Base-by-base conservation (phyloP, 169 alveolate genomes). In the Perkinsus marinus region DNA sequence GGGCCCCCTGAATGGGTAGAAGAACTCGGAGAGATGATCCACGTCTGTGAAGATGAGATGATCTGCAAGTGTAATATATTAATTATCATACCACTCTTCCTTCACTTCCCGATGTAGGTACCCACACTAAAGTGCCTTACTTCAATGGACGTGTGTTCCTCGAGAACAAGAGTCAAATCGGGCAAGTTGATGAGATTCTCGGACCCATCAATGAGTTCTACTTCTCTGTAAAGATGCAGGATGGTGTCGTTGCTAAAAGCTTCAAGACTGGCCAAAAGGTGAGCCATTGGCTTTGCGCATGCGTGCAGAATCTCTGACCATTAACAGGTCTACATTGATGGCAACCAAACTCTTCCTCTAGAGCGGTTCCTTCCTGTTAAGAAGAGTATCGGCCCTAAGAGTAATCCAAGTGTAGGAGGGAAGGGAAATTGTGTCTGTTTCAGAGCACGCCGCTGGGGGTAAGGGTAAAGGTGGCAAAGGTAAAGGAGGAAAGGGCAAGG, bases 111-210 rank as follows among this genome's bases (percentile, higher is more conserved):
- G 46, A 10, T 94, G 68, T n/a, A 91, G 95, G 93, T 89, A 95
- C 95, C 92, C 96, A 95, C 92, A 96, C 95, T 39, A 94, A 95
- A 91, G 99, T 98, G 41, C 99, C 99, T 89, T 98, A 98, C 94
- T 98, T 97, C 94, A 97, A 97, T 92, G 99, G 98, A n/a, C 95
- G 98, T 3, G 96, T 98, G 89, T 98, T 98, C 94, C 95, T 98
- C 46, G 98, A 96, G 90, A 97, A 98, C 93, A 98, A 98, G 92
- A 97, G 97, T 90, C 99, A 98, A 93, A 96, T 98, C 91, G 99
- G 99, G 36, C 97, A 96, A 93, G 98, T 98, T 19, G 99, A 98
- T 92, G 99, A 98, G 92, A 97, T 98, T 37, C 95, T 98, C 89
- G 99, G 99, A 6, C 99, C 98, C 26, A 96, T 97, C 68, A 96